Percentiles rank a stretch among this genome's conserved stretches.
These are phyloP conservation scores for Abelmoschus esculentus DNA, from an alignment of 345 rosid species.

Conservation along the genomic window DNA sequence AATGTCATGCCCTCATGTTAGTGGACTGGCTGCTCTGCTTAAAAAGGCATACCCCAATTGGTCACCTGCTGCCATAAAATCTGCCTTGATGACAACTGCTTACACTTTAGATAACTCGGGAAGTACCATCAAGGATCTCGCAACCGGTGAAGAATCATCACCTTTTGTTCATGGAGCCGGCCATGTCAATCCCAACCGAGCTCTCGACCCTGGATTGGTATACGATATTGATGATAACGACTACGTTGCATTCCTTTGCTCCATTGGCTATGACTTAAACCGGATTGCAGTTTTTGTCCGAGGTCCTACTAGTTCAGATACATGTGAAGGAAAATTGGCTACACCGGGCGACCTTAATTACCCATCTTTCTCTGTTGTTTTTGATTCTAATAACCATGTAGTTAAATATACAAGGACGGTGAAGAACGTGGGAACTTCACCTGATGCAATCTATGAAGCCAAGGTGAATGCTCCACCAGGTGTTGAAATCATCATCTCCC, in stretches of 20 bases:
- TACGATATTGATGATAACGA: slow-evolving; percentile 47
- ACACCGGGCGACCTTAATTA: slow-evolving; percentile 65
- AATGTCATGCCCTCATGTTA: slow-evolving; percentile 88
- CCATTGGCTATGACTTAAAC: slow-evolving; percentile 51
- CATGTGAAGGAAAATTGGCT: slow-evolving; percentile 29
- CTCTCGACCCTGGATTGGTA: slow-evolving; percentile 72
- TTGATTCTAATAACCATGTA: slow-evolving; percentile 26
- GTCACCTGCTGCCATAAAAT: slow-evolving; percentile 71
- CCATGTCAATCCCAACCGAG: slow-evolving; percentile 76
- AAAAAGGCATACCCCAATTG: slow-evolving; percentile 56
- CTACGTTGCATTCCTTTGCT: slow-evolving; percentile 67
- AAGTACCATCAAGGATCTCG: slow-evolving; percentile 56
- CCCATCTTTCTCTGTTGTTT: slow-evolving; percentile 63
- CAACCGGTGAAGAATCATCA: slow-evolving; percentile 52
- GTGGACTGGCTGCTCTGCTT: slow-evolving; percentile 75
- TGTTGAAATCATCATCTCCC: slow-evolving; percentile 53
- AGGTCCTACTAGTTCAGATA: slow-evolving; percentile 29
- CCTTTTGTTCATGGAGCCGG: slow-evolving; percentile 76
- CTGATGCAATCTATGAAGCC: slow-evolving; percentile 52
- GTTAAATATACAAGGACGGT: slow-evolving; percentile 51
- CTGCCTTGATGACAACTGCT: slow-evolving; percentile 76
- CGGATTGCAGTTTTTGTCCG: slow-evolving; percentile 52
- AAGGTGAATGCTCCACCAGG: slow-evolving; percentile 49
- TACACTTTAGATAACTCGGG: slow-evolving; percentile 65
- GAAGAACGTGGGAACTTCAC: slow-evolving; percentile 58